phyloP scores from a whole-genome alignment of 75 land plant genomes.

The Chamaecyparis obtusa region DNA sequence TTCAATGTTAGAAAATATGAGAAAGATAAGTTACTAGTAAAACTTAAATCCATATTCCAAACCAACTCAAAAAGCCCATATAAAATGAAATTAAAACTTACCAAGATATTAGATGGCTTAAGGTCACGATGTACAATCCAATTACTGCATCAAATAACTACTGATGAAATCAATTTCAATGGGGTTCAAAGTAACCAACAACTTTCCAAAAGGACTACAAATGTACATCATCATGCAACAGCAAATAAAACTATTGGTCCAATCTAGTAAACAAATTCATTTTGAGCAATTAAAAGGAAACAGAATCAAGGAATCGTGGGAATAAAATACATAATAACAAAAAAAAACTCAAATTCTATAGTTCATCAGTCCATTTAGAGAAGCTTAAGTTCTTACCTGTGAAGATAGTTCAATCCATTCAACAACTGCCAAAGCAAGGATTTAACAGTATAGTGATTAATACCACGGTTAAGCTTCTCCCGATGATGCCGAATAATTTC shows the following conservation, averaged over 20 bases:
- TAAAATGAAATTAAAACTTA: constrained; percentile 15
- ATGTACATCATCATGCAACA: not conserved
- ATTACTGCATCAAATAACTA: constrained; percentile 56
- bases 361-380: not conserved
- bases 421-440: constrained; percentile 95
- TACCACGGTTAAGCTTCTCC: constrained; percentile 72
- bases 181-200: not conserved
- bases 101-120: constrained; percentile 96
- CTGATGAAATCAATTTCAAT: not conserved
- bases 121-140: constrained; percentile 97
- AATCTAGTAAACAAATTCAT: not conserved
- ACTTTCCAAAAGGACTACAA: not conserved
- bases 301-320: not conserved
- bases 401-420: constrained; percentile 94
- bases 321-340: not conserved
- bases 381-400: constrained; percentile 44
- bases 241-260: not conserved
- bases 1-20: not conserved
- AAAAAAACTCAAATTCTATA: constrained; percentile 1
- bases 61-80: not conserved
- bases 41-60: constrained; percentile 1
- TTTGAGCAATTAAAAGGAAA: not conserved
- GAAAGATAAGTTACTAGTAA: not conserved
- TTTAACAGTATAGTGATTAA: constrained; percentile 88
- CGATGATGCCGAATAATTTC: constrained; percentile 96